Evolutionary conservation across 2,329 filamentous ascomycete species (phyloP).

Genomic region (Alternaria consortialis): DNA sequence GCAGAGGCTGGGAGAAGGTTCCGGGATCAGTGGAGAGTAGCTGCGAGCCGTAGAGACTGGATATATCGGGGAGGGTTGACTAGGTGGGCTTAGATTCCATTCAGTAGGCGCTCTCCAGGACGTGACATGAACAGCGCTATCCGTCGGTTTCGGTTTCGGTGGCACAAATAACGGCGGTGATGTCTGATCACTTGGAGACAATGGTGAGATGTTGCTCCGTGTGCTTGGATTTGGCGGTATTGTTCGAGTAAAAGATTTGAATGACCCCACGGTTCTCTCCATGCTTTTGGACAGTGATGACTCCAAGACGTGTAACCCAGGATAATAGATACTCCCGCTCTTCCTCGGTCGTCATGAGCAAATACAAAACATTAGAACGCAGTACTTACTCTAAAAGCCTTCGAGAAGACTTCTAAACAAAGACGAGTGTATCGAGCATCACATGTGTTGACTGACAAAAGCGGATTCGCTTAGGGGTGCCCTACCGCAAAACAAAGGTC

Average conservation of each 20-base stretch:
- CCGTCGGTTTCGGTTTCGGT: constrained; percentile 2
- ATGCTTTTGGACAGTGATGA: constrained; percentile 43
- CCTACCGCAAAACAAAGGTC: constrained; percentile 38
- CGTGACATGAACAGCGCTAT: constrained; percentile 16
- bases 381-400: constrained; percentile 18
- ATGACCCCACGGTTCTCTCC: constrained; percentile 45
- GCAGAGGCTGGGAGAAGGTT: constrained; percentile 34
- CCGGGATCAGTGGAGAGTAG: constrained; percentile 42
- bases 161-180: constrained; percentile 4
- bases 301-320: constrained; percentile 32
- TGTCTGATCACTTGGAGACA: constrained; percentile 7
- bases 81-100: constrained; percentile 24
- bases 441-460: constrained; percentile 35
- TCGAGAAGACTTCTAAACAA: constrained; percentile 46
- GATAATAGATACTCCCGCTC: constrained; percentile 33
- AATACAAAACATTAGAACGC: constrained; percentile 16
- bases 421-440: constrained; percentile 23
- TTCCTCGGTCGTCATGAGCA: constrained; percentile 31
- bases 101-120: constrained; percentile 43
- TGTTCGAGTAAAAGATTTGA: constrained; percentile 42
- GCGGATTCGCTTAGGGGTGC: constrained; percentile 22
- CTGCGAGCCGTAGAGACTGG: constrained; percentile 18
- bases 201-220: constrained; percentile 33
- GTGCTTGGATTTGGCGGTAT: constrained; percentile 28
- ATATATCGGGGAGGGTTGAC: constrained; percentile 10